Evolutionary conservation across 2,329 filamentous ascomycete genomes (phyloP).

Genomic region (Atkinsonella texensis): DNA sequence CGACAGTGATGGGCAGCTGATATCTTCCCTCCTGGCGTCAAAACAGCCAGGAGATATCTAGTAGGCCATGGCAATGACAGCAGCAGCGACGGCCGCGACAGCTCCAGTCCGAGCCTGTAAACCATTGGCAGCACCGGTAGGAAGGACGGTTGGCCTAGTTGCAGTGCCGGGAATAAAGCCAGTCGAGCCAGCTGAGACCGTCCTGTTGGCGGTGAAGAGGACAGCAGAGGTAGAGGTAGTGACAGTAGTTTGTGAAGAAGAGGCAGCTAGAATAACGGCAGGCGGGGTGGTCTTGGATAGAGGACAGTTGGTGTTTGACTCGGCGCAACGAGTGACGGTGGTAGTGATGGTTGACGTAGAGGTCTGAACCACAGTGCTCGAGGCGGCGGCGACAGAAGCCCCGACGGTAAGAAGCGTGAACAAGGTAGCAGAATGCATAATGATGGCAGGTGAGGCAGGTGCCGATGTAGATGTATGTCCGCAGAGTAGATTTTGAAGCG

Average conservation of each 20-base stretch:
- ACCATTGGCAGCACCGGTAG: slow-evolving; percentile 21
- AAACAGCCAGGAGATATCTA: slow-evolving; percentile 9
- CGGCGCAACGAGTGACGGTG: slow-evolving; percentile 37
- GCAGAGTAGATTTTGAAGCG: neutral
- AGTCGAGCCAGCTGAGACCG: slow-evolving; percentile 12
- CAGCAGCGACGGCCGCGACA: slow-evolving; percentile 26
- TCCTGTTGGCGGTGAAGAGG: slow-evolving; percentile 11
- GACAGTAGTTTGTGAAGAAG: neutral
- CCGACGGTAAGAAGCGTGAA: slow-evolving; percentile 28
- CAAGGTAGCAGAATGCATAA: slow-evolving; percentile 34
- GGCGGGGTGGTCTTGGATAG: slow-evolving; percentile 15
- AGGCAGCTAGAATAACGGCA: slow-evolving; percentile 13
- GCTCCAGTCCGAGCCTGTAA: slow-evolving; percentile 28
- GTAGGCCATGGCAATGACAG: slow-evolving; percentile 26
- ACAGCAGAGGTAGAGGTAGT: neutral
- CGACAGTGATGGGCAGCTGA: neutral
- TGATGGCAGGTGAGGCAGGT: slow-evolving; percentile 13
- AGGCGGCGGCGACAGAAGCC: slow-evolving; percentile 26
- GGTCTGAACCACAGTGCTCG: slow-evolving; percentile 28
- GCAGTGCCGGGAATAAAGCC: slow-evolving; percentile 10
- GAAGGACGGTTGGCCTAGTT: slow-evolving; percentile 10
- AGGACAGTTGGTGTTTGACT: slow-evolving; percentile 32
- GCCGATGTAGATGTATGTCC: neutral
- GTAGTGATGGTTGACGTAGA: slow-evolving; percentile 31
- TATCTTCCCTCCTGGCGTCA: too few species aligned